Base-by-base conservation (phyloP, 2,329 filamentous ascomycete species). In the Nigrograna mackinnonii region DNA sequence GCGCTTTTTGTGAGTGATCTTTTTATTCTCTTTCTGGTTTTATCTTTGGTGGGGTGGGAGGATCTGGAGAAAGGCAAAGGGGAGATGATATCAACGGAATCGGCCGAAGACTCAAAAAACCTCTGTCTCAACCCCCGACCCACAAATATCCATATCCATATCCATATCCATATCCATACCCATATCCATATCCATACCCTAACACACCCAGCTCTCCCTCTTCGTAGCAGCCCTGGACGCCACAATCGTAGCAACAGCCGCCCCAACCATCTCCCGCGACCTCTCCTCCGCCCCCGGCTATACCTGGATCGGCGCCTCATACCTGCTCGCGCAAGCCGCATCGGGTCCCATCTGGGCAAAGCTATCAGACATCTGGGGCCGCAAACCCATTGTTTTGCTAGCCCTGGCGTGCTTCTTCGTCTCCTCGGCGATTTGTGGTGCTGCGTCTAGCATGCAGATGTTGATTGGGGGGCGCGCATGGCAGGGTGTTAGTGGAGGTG, bases 301-400 rank as follows among this genome's bases (percentile, higher is more conserved):
- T 67, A 83, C 84, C 12, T 91, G 87, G 89, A 86, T 92, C 46
- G 87, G 87, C 1, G 83, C 79, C 20, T 82, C 87, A 0, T 91
- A 87, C 63, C 73, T 90, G 3, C 79, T 91, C 9, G 84, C 83
- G 13, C 83, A 82, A 55, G 83, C 86, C 0, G 83, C 86, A 0
- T 77, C 77, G 2, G 81, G 79, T 0, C 85, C 86, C 0, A 79
- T 86, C n/a, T 91, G 87, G 87, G 85, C 84, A 3, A 80, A 79
- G 37, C 53, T 79, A 1, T 76, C 71, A 3, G 79, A 83, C 50
- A 82, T 82, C 24, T 82, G 77, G 75, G 79, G 79, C 13, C 71
- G 79, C 2, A 82, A 82, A 49, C 67, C 71, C 3, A 78, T 80
- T 24, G 55, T 82, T 3, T 59, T 83, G 7, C 49, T 62, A 3